Conservation (phyloP, 106 monocot species). For the Dendrobium officinale region DNA sequence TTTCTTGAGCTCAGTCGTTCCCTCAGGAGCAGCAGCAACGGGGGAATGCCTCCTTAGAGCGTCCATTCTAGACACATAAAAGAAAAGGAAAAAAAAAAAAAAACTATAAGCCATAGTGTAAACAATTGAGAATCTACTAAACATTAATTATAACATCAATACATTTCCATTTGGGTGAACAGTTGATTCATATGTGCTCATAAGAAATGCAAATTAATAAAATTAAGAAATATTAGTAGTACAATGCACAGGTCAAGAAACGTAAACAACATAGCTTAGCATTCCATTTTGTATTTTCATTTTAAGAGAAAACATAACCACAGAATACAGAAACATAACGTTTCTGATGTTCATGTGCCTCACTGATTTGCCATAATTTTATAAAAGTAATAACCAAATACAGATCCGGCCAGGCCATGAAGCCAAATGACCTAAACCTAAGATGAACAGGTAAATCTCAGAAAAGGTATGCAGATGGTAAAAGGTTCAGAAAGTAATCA, state of each 20-base stretch:
- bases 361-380: not conserved
- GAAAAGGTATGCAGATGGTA: not conserved
- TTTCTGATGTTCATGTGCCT: not conserved
- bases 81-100: not conserved
- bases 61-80: conserved; percentile 54
- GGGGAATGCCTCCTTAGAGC: conserved; percentile 68
- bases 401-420: not conserved
- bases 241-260: not conserved
- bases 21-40: conserved; percentile 45
- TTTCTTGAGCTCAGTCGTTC: conserved; percentile 61
- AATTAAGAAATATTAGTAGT: not conserved
- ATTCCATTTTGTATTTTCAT: not conserved
- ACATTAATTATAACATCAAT: not conserved
- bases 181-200: not conserved
- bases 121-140: not conserved
- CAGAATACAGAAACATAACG: not conserved
- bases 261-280: not conserved
- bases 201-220: not conserved
- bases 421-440: not conserved
- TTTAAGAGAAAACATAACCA: not conserved
- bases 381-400: not conserved
- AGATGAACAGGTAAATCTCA: not conserved
- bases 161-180: not conserved
- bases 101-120: not conserved
- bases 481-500: not conserved